Percentiles rank a stretch among this genome's conserved stretches.
These are phyloP conservation scores for Naganishia albida DNA, from an alignment of 1,284 basidiomycete species.

Conservation along the genomic window DNA sequence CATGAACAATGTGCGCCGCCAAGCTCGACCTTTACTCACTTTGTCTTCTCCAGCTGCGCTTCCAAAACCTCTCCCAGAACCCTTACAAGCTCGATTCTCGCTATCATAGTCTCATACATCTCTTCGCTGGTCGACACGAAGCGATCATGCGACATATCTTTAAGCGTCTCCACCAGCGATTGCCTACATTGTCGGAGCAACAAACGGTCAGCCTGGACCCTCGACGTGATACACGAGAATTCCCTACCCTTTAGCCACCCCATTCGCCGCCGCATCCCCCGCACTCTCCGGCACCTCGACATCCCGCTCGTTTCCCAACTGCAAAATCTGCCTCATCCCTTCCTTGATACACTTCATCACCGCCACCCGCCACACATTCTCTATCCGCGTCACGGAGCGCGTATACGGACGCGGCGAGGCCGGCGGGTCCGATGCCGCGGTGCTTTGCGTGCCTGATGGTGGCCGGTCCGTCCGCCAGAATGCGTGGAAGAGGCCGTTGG, in stretches of 20 bases:
- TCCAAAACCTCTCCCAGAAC: conserved; percentile 65
- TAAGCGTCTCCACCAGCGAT: conserved; percentile 62
- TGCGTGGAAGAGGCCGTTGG: conserved; percentile 8
- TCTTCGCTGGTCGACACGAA: conserved; percentile 67
- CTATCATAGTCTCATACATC: conserved; percentile 69
- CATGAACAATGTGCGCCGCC: background rate
- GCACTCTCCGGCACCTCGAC: too few relatives aligned
- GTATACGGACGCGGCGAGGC: background rate
- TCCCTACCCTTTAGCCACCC: conserved; percentile 52
- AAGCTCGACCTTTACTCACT: conserved; percentile 48
- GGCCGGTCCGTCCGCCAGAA: conserved; percentile 18
- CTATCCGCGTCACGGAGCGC: conserved; percentile 44
- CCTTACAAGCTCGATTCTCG: conserved; percentile 67
- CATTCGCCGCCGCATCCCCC: conserved; percentile 39
- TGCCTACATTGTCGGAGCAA: background rate
- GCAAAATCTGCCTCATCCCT: conserved; percentile 54
- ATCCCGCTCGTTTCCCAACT: too few relatives aligned
- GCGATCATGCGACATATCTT: conserved; percentile 66
- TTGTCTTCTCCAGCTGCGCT: conserved; percentile 62
- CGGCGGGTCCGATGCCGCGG: background rate
- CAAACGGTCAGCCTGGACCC: conserved; percentile 9
- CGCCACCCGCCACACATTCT: conserved; percentile 67
- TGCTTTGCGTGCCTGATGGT: background rate
- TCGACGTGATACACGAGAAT: conserved; percentile 36
- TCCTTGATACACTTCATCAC: conserved; percentile 64